Percentiles rank a stretch among this genome's conserved stretches.
Conservation (phyloP, 176 grass and related monocot genomes). For the Avena insularis region DNA sequence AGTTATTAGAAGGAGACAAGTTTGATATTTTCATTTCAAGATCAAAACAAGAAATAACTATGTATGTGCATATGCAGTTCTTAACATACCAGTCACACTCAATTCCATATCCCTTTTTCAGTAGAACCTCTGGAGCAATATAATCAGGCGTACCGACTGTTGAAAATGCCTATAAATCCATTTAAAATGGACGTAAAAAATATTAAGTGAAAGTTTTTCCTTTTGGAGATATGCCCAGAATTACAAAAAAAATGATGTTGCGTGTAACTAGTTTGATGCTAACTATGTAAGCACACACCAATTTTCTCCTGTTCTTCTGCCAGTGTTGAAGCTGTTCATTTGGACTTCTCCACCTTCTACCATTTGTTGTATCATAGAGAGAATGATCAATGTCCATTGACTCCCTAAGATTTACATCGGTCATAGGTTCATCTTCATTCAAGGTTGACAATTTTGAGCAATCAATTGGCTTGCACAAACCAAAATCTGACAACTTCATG, state of each 20-base stretch:
- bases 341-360: conserved; percentile 85
- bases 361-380: conserved; percentile 66
- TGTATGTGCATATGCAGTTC: conserved; percentile 18
- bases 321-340: conserved; percentile 96
- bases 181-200: conserved; percentile 46
- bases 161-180: conserved; percentile 81
- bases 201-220: conserved; percentile 17
- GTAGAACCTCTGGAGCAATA: conserved; percentile 97
- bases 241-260: conserved; percentile 15
- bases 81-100: conserved; percentile 89
- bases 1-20: conserved; percentile 13
- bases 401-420: conserved; percentile 77
- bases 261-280: neutral
- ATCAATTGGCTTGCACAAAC: conserved; percentile 96
- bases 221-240: conserved; percentile 25
- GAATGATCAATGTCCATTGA: conserved; percentile 91
- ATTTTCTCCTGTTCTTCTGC: conserved; percentile 93
- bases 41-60: conserved; percentile 34
- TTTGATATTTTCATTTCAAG: conserved; percentile 1
- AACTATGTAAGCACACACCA: conserved; percentile 61
- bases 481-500: conserved; percentile 99
- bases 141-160: conserved; percentile 98
- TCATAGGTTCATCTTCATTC: conserved; percentile 94
- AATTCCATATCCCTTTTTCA: conserved; percentile 99
- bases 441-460: conserved; percentile 87